phyloP scores from a whole-genome alignment of 495 filamentous ascomycete species.

The Lophiostoma macrostomum region DNA sequence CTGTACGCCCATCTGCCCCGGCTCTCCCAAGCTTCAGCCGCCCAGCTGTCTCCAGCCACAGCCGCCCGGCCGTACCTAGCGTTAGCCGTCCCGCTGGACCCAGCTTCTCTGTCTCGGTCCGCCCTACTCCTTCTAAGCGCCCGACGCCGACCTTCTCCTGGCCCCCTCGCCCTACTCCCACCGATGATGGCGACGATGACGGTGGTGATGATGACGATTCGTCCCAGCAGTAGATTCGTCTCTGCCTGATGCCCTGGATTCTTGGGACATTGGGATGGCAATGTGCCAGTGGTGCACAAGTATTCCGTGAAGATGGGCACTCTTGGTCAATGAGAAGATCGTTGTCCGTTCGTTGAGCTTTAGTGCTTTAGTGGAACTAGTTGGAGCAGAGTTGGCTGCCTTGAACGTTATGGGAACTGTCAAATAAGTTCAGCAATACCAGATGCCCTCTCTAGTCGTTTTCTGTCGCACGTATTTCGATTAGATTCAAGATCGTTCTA shows the following conservation, averaged over 20 bases:
- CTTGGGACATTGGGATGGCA: neutral
- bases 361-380: too few relatives aligned
- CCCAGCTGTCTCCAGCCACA: neutral
- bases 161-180: conserved; percentile 16
- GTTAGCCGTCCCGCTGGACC: neutral
- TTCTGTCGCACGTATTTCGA: too few relatives aligned
- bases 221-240: neutral
- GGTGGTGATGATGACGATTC: conserved; percentile 8
- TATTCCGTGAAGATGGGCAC: neutral
- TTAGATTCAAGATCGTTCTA: too few relatives aligned
- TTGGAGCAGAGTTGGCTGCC: too few relatives aligned
- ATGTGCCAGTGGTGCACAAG: too few relatives aligned
- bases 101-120: conserved; percentile 5
- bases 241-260: neutral
- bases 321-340: too few relatives aligned
- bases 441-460: too few relatives aligned
- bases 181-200: conserved; percentile 13
- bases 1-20: neutral
- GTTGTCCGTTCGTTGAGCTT: too few relatives aligned
- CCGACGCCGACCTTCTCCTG: conserved; percentile 5
- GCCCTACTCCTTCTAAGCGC: neutral
- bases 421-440: too few relatives aligned
- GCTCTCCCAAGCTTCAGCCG: neutral
- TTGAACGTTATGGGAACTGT: too few relatives aligned
- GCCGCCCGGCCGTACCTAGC: neutral